A percentile compares a stretch with the other conserved stretches of the same genome.
phyloP scores from a whole-genome alignment of 129 eudicot species.

The Helichrysum umbraculigerum region DNA sequence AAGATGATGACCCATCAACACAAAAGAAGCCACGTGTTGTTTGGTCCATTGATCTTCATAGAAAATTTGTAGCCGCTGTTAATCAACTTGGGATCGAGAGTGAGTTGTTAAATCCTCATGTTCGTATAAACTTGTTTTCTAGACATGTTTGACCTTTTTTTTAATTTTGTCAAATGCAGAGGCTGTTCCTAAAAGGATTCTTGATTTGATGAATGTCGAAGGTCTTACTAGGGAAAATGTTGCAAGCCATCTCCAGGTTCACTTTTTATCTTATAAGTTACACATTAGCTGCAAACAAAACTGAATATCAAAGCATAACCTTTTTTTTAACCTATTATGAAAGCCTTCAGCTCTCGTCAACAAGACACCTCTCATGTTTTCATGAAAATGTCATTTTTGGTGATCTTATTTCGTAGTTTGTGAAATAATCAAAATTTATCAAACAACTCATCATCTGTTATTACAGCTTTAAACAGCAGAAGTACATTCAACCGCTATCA shows the following conservation, averaged over 20 bases:
- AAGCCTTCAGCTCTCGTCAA: not conserved
- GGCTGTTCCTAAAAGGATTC: conserved; percentile 98
- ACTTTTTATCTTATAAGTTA: not conserved
- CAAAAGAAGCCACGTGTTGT: conserved; percentile 98
- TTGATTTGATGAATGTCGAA: conserved; percentile 93
- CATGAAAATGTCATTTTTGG: not conserved
- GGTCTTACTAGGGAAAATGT: conserved; percentile 96
- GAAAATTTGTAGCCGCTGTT: conserved; percentile 94
- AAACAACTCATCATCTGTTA: not conserved
- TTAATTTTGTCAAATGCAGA: conserved; percentile 43
- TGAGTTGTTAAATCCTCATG: conserved; percentile 31
- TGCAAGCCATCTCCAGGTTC: conserved; percentile 99
- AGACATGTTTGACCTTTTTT: not conserved
- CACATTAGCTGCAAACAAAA: not conserved
- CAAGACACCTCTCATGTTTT: not conserved
- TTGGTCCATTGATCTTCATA: conserved; percentile 93
- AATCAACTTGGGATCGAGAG: conserved; percentile 92
- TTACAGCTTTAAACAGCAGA: conserved; percentile 1
- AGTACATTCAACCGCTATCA: not conserved
- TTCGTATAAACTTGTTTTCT: conserved; percentile 21
- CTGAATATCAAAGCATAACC: not conserved
- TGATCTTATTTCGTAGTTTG: not conserved
- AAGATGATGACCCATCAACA: conserved; percentile 64
- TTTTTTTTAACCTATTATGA: not conserved
- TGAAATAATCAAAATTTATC: not conserved